phyloP scores from a whole-genome alignment of 768 basidiomycete genomes.

The Tricholoma terreum region DNA sequence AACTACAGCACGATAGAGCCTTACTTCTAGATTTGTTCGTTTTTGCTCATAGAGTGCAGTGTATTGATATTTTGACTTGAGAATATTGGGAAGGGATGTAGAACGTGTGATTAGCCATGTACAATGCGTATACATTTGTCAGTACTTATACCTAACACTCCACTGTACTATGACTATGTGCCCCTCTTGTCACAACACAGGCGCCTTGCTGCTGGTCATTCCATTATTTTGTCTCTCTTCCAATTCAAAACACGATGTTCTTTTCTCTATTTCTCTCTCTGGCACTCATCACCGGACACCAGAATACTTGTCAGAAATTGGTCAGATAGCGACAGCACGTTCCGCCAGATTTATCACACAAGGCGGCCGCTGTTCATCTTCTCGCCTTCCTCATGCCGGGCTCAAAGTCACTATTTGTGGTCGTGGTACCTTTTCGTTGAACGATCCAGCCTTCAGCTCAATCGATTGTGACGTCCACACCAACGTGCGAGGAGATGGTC shows the following conservation, averaged over 20 bases:
- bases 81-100: too few relatives aligned
- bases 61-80: too few relatives aligned
- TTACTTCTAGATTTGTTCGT: too few relatives aligned
- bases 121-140: too few relatives aligned
- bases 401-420: constrained; percentile 61
- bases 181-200: constrained; percentile 80
- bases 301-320: constrained; percentile 52
- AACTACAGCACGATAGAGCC: constrained; percentile 53
- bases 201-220: too few relatives aligned
- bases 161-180: too few relatives aligned
- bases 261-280: background rate
- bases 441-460: background rate
- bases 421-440: constrained; percentile 9
- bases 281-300: background rate
- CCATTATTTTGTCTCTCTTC: constrained; percentile 74
- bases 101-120: too few relatives aligned
- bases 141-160: too few relatives aligned
- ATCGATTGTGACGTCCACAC: constrained; percentile 58
- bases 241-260: constrained; percentile 54
- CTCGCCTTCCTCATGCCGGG: constrained; percentile 67
- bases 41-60: too few relatives aligned
- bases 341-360: constrained; percentile 47
- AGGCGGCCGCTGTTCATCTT: constrained; percentile 56
- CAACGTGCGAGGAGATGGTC: constrained; percentile 33
- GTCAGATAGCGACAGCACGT: constrained; percentile 38